Base-by-base conservation (phyloP, 2,329 filamentous ascomycete genomes). In the Beauveria sp. region DNA sequence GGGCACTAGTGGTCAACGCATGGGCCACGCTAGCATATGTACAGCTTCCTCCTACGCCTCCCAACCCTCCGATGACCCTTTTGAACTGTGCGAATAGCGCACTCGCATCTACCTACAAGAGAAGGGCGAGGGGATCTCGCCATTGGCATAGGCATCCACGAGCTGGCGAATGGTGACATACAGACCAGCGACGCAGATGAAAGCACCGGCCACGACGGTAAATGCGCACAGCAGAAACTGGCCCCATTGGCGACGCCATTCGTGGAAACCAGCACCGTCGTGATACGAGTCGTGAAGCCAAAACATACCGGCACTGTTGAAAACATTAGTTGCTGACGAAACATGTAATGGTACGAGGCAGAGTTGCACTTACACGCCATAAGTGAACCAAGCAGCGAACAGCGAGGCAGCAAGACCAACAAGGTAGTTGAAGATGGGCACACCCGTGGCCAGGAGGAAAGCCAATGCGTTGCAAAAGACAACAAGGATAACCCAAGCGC, bases 301-400 rank as follows among this genome's bases (percentile, higher is more conserved):
- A 64, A 83, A 82, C 10, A 76, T 77, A 5, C 80, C 80, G 1
- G 79, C 79, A 48, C 65, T 66, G 8, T 31, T 1, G 7, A n/a
- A 1, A 4, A 5, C 7, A 18, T 8, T 50, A 60, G 40, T 20
- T n/a, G 12, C 43, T 48, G 42, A 20, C 20, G 31, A 7, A 16
- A 24, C n/a, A 24, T n/a, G 4, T 1, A 26, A 24, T 8, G 31
- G 7, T 31, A 8, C n/a, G 5, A 20, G 8, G 22, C 12, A 40
- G 16, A 14, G 20, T 6, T 22, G 16, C 5, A 65, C 65, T 64
- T 56, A 66, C 65, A 82, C 73, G 1, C 80, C 80, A 64, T 80
- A 83, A 2, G 79, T 82, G 63, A 80, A 83, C 80, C 80, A 83
- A 1, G 77, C 74, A 1, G 80, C 80, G 63, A 83, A 83, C 9